Conservation (phyloP, 768 basidiomycete species). For the Panaeolus papilionaceus region DNA sequence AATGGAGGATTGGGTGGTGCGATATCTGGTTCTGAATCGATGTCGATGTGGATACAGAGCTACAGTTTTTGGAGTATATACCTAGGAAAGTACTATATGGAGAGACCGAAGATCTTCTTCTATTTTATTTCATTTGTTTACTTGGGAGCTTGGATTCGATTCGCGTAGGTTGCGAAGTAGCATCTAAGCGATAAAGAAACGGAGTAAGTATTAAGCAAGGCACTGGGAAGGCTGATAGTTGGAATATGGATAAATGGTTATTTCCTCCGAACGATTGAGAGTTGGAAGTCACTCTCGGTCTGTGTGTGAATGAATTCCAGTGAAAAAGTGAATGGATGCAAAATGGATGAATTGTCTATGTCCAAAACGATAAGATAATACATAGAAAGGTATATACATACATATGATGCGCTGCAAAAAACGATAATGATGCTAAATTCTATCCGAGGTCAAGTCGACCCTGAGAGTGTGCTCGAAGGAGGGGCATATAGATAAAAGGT, state of each 20-base stretch:
- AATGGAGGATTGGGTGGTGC: too few species aligned
- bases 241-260: too few species aligned
- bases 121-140: not conserved
- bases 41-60: not conserved
- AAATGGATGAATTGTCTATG: not conserved
- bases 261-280: too few species aligned
- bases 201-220: not conserved
- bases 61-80: not conserved
- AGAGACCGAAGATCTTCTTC: not conserved
- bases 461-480: too few species aligned
- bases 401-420: not conserved
- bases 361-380: not conserved
- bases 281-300: too few species aligned
- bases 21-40: too few species aligned
- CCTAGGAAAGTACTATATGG: not conserved
- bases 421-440: too few species aligned
- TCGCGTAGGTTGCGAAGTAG: not conserved
- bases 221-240: too few species aligned
- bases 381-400: not conserved
- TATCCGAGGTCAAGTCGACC: too few species aligned
- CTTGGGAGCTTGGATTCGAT: not conserved
- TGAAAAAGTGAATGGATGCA: not conserved
- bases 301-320: too few species aligned
- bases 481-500: too few species aligned
- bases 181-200: not conserved